phyloP scores from a whole-genome alignment of 805 yeast species.

The Sporopachydermia lactativora region DNA sequence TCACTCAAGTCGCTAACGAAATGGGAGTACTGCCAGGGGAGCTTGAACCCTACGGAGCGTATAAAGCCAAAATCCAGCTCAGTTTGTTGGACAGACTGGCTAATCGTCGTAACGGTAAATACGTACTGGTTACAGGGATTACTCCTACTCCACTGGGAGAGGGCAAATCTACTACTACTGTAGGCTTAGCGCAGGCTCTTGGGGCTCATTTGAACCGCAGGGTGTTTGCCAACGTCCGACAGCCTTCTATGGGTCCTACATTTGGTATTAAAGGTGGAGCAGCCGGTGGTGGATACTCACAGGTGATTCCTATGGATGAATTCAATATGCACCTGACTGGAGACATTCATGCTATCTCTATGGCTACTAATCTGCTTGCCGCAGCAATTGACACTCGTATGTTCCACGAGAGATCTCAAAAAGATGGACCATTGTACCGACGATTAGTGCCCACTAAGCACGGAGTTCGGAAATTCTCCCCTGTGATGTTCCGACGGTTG shows the following conservation, averaged over 20 bases:
- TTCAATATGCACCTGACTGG: constrained; percentile 96
- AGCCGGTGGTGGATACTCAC: constrained; percentile 98
- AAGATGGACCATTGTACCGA: constrained; percentile 65
- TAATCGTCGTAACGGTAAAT: constrained; percentile 58
- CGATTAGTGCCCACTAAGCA: constrained; percentile 79
- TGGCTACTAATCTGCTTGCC: constrained; percentile 85
- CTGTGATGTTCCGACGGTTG: constrained; percentile 65
- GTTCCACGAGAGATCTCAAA: constrained; percentile 87
- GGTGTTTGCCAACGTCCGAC: constrained; percentile 90
- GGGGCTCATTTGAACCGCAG: constrained; percentile 79
- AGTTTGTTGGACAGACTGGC: constrained; percentile 56
- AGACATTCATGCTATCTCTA: constrained; percentile 91
- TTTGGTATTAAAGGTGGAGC: constrained; percentile 99
- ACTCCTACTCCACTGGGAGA: constrained; percentile 98
- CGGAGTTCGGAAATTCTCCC: constrained; percentile 67
- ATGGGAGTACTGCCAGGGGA: constrained; percentile 68
- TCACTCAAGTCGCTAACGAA: constrained; percentile 62
- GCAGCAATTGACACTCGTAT: constrained; percentile 96
- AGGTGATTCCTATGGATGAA: constrained; percentile 98
- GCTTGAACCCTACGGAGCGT: constrained; percentile 78
- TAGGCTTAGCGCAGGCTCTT: constrained; percentile 92
- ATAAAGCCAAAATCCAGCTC: constrained; percentile 77
- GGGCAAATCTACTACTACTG: constrained; percentile 93
- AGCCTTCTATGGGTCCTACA: constrained; percentile 98
- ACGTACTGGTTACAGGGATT: constrained; percentile 88